Percentiles rank a stretch among this genome's conserved stretches.
These are phyloP conservation scores for Arabidopsis arenosa DNA, from an alignment of 345 rosid species.

Conservation along the genomic window DNA sequence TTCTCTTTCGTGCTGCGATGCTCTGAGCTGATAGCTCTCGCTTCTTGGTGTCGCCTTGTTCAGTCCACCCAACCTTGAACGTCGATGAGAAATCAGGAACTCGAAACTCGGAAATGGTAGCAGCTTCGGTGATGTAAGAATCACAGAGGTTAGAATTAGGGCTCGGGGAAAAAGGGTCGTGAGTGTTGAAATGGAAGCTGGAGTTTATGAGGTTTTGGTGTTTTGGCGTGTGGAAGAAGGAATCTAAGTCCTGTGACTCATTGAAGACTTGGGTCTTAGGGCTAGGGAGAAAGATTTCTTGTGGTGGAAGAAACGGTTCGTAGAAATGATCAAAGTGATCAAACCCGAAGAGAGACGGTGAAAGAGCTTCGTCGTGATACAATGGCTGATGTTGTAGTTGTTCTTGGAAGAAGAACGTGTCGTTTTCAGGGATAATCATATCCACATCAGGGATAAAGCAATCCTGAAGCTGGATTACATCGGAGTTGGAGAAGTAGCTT, in stretches of 20 bases:
- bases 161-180: background rate
- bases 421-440: constrained; percentile 31
- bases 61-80: constrained; percentile 21
- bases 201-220: constrained; percentile 18
- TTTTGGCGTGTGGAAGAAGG: constrained; percentile 32
- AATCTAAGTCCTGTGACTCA: constrained; percentile 16
- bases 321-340: constrained; percentile 12
- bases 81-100: constrained; percentile 18
- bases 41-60: constrained; percentile 16
- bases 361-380: constrained; percentile 24
- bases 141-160: constrained; percentile 9
- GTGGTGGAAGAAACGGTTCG: constrained; percentile 32
- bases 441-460: constrained; percentile 38
- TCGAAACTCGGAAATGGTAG: constrained; percentile 8
- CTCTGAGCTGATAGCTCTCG: constrained; percentile 62
- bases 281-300: constrained; percentile 16
- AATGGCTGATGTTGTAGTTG: constrained; percentile 25
- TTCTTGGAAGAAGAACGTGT: constrained; percentile 22
- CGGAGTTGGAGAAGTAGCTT: constrained; percentile 33
- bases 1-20: constrained; percentile 76
- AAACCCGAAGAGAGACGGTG: background rate
- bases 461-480: constrained; percentile 36
- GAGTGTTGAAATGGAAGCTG: constrained; percentile 25
- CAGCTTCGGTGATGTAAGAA: constrained; percentile 7
- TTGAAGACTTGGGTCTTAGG: constrained; percentile 19